A percentile compares a stretch with the other conserved stretches of the same genome.
These are phyloP conservation scores for Vitis hybrid DNA, from an alignment of 177 flowering plant species.

Conservation along the genomic window DNA sequence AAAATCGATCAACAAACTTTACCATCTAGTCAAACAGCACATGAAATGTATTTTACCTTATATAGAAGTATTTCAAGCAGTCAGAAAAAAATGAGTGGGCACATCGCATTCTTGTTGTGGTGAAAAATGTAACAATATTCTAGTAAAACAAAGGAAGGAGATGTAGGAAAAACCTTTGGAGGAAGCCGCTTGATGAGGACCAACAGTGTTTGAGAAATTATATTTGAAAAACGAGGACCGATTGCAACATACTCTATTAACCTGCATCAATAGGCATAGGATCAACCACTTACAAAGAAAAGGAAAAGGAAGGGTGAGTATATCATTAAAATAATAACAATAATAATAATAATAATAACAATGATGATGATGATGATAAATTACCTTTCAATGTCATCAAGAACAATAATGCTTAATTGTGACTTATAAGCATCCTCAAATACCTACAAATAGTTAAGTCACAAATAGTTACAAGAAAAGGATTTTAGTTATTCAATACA, in stretches of 20 bases:
- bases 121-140: background rate
- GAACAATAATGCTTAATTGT: conserved; percentile 81
- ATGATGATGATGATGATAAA: too few relatives aligned
- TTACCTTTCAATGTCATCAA: conserved; percentile 97
- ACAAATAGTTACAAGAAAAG: background rate
- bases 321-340: background rate
- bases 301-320: background rate
- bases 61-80: too few relatives aligned
- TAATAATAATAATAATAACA: too few relatives aligned
- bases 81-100: too few relatives aligned
- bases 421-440: conserved; percentile 99
- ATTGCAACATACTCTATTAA: conserved; percentile 83
- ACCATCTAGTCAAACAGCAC: too few relatives aligned
- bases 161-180: conserved; percentile 61
- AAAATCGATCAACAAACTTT: too few relatives aligned
- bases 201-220: conserved; percentile 83
- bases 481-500: background rate
- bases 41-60: too few relatives aligned
- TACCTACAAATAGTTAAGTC: conserved; percentile 41
- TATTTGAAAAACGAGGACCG: conserved; percentile 96
- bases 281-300: conserved; percentile 2
- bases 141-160: background rate
- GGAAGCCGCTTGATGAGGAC: conserved; percentile 91
- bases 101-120: too few relatives aligned
- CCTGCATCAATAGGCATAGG: conserved; percentile 34